phyloP scores from a whole-genome alignment of 2,329 filamentous ascomycete genomes.

The Cladosporium sp. region DNA sequence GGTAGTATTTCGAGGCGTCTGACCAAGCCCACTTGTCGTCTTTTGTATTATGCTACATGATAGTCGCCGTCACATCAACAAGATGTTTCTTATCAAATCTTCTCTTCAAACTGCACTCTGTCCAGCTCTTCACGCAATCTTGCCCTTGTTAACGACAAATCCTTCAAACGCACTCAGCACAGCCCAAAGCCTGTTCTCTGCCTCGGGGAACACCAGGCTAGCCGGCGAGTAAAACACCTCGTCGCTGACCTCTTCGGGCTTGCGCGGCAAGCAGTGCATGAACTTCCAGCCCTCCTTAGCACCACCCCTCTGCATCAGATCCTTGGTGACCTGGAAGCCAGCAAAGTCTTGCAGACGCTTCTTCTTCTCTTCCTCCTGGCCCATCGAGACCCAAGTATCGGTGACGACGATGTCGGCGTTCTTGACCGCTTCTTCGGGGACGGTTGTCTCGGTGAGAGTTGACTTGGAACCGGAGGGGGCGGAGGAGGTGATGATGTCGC shows the following conservation, averaged over 20 bases:
- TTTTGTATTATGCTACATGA: neutral
- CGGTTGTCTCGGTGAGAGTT: slow-evolving; percentile 64
- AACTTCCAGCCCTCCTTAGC: slow-evolving; percentile 92
- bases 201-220: slow-evolving; percentile 88
- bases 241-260: slow-evolving; percentile 87
- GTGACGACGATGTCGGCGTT: slow-evolving; percentile 87
- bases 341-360: slow-evolving; percentile 76
- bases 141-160: slow-evolving; percentile 92
- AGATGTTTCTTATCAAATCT: neutral
- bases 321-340: slow-evolving; percentile 86
- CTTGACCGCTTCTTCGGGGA: slow-evolving; percentile 81
- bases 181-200: slow-evolving; percentile 90
- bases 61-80: neutral
- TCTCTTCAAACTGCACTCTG: neutral
- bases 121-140: slow-evolving; percentile 46
- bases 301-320: slow-evolving; percentile 76
- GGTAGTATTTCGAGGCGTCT: no score
- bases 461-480: slow-evolving; percentile 16
- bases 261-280: slow-evolving; percentile 95
- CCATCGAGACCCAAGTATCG: slow-evolving; percentile 98
- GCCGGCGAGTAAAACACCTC: slow-evolving; percentile 87
- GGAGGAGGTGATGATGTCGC: slow-evolving; percentile 64
- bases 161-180: slow-evolving; percentile 76
- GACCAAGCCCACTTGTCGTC: no score
- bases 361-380: slow-evolving; percentile 80